phyloP scores from a whole-genome alignment of 1,284 basidiomycete genomes.

The Leucoagaricus sp. region DNA sequence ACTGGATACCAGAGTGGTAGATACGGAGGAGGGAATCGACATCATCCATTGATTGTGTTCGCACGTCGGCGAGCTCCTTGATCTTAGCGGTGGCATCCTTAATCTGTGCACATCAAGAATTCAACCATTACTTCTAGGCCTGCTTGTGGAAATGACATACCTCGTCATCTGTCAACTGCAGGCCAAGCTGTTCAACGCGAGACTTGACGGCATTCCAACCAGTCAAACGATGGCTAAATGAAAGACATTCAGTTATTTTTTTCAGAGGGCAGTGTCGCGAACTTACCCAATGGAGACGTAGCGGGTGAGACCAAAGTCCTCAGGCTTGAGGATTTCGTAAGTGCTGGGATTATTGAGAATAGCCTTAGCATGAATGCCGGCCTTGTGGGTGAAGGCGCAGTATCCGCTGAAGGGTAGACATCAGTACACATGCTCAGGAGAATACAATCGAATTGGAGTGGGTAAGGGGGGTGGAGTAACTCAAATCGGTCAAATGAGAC shows the following conservation, averaged over 20 bases:
- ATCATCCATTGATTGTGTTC: constrained; percentile 98
- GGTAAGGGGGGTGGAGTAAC: background rate
- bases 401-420: constrained; percentile 68
- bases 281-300: constrained; percentile 95
- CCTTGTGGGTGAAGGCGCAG: constrained; percentile 99
- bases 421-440: constrained; percentile 1
- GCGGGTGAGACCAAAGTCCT: constrained; percentile 97
- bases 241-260: background rate
- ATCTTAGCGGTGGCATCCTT: constrained; percentile 99
- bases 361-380: constrained; percentile 99
- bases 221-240: constrained; percentile 81
- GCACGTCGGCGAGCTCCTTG: constrained; percentile 98
- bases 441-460: background rate
- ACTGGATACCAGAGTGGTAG: constrained; percentile 89
- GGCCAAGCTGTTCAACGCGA: constrained; percentile 94
- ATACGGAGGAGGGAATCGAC: constrained; percentile 96
- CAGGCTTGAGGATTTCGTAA: constrained; percentile 97
- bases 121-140: background rate
- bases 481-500: constrained; percentile 3
- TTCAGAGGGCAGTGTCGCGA: background rate
- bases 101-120: constrained; percentile 47
- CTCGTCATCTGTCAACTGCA: constrained; percentile 85
- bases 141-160: constrained; percentile 33
- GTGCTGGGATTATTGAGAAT: constrained; percentile 99
- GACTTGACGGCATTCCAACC: constrained; percentile 99